Conservation (phyloP, 306 rosid species). For the Carpinus viminea region DNA sequence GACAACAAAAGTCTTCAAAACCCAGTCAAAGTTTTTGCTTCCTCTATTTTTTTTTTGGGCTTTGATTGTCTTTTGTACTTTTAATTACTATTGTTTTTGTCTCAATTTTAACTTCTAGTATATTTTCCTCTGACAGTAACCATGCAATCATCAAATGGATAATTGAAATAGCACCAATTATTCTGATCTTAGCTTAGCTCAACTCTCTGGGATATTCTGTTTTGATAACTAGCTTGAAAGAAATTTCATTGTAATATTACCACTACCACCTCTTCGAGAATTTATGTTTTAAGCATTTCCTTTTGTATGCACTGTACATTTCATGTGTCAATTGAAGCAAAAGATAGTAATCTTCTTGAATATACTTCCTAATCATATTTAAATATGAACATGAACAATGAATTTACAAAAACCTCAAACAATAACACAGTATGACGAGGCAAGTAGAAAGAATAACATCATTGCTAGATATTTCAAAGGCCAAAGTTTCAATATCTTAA, state of each 20-base stretch:
- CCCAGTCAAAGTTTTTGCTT: too few species aligned
- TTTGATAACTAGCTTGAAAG: not conserved
- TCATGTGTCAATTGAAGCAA: not conserved
- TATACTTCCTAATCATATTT: constrained; percentile 3
- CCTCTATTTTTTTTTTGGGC: too few species aligned
- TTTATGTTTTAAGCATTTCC: not conserved
- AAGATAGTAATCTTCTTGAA: not conserved
- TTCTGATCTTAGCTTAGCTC: not conserved
- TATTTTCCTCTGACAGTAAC: too few species aligned
- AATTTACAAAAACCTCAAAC: constrained; percentile 1
- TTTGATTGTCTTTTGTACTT: too few species aligned
- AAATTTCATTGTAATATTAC: not conserved
- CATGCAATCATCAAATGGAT: not conserved
- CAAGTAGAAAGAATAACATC: not conserved
- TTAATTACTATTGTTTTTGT: too few species aligned
- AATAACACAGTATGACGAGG: not conserved
- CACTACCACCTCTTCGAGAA: not conserved
- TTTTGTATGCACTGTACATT: not conserved
- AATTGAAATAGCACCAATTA: not conserved
- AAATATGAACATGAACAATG: not conserved
- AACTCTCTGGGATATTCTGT: not conserved
- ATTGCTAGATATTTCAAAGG: not conserved
- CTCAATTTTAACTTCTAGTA: too few species aligned
- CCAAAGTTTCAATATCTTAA: not conserved
- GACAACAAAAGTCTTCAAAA: too few species aligned